Evolutionary conservation across 768 basidiomycete species (phyloP).

Genomic region (Lentinula lateritia): DNA sequence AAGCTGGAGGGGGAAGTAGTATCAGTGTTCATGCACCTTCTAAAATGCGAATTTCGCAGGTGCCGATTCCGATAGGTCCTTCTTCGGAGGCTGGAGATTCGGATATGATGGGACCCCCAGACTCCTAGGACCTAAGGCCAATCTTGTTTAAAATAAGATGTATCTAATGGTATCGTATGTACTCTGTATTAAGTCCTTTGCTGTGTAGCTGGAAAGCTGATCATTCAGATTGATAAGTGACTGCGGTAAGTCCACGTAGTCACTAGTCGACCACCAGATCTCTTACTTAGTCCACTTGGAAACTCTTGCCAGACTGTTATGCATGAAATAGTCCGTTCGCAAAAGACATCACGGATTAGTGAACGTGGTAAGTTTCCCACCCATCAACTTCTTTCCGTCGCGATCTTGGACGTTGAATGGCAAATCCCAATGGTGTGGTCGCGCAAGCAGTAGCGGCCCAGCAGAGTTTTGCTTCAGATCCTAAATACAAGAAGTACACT

Average conservation of each 20-base stretch:
- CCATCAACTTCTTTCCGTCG: not conserved
- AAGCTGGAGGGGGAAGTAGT: slow-evolving; percentile 19
- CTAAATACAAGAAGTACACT: slow-evolving; percentile 91
- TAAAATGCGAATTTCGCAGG: slow-evolving; percentile 52
- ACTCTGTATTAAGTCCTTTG: not conserved
- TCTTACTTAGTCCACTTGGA: not conserved
- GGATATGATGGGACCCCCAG: slow-evolving; percentile 29
- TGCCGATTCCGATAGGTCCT: slow-evolving; percentile 34
- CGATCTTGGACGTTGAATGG: slow-evolving; percentile 4
- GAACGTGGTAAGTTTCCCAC: not conserved
- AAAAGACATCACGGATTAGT: not conserved
- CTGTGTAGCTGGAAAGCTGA: not conserved
- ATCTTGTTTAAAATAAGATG: not conserved
- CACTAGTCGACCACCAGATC: not conserved
- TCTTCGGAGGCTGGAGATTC: slow-evolving; percentile 48
- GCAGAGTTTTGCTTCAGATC: slow-evolving; percentile 67
- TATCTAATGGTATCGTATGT: not conserved
- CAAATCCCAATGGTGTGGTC: not conserved
- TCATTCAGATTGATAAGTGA: not conserved
- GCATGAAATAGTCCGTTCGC: not conserved
- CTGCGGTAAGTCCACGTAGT: not conserved
- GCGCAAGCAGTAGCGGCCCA: slow-evolving; percentile 37
- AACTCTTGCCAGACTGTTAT: not conserved
- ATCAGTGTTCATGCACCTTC: slow-evolving; percentile 42
- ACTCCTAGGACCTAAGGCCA: slow-evolving; percentile 20